phyloP scores from a whole-genome alignment of 73 alveolate species.

The Paramecium sonneborni region DNA sequence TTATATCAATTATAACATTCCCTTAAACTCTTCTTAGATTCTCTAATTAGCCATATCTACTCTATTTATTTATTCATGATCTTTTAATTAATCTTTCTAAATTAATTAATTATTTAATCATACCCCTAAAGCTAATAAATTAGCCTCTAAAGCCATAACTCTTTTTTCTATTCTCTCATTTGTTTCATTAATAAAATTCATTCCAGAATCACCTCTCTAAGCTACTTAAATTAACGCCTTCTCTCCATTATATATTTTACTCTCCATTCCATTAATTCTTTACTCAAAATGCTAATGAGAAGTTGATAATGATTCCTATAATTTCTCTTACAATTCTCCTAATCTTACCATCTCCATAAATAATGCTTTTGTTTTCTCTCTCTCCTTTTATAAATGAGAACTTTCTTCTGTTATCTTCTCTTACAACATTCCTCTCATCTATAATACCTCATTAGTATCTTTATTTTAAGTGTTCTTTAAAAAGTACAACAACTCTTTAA shows the following conservation, averaged over 20 bases:
- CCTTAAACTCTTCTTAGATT: constrained; percentile 35
- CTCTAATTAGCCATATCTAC: constrained; percentile 20
- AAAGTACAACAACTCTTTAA: constrained; percentile 41
- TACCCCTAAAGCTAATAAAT: constrained; percentile 31
- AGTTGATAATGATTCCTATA: background rate
- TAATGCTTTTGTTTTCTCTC: constrained; percentile 57
- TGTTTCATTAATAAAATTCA: constrained; percentile 49
- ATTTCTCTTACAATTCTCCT: constrained; percentile 46
- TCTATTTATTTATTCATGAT: constrained; percentile 28
- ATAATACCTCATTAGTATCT: constrained; percentile 30
- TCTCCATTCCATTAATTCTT: constrained; percentile 18
- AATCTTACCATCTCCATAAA: constrained; percentile 66
- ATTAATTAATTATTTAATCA: background rate
- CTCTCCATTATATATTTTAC: constrained; percentile 58
- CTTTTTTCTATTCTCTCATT: constrained; percentile 55
- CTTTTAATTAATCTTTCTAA: constrained; percentile 56
- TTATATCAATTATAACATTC: constrained; percentile 23
- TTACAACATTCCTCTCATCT: constrained; percentile 61
- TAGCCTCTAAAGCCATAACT: background rate
- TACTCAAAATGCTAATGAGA: constrained; percentile 9
- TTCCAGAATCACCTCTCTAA: constrained; percentile 50
- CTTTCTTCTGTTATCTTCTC: constrained; percentile 58
- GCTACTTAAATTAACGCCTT: constrained; percentile 44
- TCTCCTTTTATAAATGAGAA: constrained; percentile 51
- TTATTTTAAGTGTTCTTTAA: constrained; percentile 56